These are phyloP conservation scores for Spinacia oleracea DNA, from an alignment of 179 eudicot species.

Conservation along the genomic window DNA sequence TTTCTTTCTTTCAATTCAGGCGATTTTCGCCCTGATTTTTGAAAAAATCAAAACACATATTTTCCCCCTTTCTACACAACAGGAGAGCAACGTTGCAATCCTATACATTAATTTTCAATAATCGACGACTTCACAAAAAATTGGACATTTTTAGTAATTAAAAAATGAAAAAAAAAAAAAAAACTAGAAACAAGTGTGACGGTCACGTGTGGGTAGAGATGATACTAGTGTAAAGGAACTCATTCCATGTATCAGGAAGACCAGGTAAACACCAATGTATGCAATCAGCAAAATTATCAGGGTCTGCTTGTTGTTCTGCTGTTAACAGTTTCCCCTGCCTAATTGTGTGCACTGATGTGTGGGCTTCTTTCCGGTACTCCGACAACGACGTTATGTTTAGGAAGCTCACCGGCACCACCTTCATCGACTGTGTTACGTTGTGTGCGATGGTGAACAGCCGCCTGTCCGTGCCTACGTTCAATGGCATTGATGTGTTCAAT, in stretches of 20 bases:
- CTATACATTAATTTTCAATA: conserved; percentile 3
- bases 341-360: conserved; percentile 83
- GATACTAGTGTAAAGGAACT: conserved; percentile 78
- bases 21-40: conserved; percentile 21
- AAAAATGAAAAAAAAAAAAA: neutral
- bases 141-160: neutral
- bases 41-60: neutral
- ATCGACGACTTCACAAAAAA: conserved; percentile 19
- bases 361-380: conserved; percentile 87
- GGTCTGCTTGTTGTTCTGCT: conserved; percentile 70
- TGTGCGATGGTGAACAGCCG: conserved; percentile 57
- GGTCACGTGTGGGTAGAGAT: conserved; percentile 43
- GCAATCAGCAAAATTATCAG: conserved; percentile 70
- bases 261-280: conserved; percentile 99
- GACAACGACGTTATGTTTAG: conserved; percentile 78
- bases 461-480: conserved; percentile 71
- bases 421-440: conserved; percentile 58
- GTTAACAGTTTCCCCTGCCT: conserved; percentile 75
- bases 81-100: conserved; percentile 9
- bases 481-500: conserved; percentile 55
- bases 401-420: conserved; percentile 61
- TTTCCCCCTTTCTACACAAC: conserved; percentile 9
- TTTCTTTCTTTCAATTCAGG: neutral
- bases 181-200: neutral
- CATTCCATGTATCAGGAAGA: conserved; percentile 91